Conservation (phyloP, 2,329 filamentous ascomycete genomes). For the Curvularia eragrostidis region DNA sequence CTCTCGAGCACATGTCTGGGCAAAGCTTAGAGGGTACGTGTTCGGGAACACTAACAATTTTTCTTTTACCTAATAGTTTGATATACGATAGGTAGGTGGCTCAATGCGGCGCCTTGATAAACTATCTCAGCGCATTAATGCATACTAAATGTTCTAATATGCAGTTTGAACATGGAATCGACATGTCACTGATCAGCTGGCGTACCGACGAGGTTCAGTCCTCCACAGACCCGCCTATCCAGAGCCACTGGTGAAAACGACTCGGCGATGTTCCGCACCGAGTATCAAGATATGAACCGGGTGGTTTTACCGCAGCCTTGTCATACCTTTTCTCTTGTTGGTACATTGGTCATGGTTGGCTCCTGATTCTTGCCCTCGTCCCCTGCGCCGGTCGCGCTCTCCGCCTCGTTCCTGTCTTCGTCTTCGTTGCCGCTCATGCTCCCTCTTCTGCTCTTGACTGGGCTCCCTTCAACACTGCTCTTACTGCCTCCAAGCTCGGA, state of each 20-base stretch:
- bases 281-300: background rate
- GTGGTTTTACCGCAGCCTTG: background rate
- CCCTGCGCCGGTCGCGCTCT: background rate
- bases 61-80: background rate
- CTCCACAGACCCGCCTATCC: background rate
- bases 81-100: background rate
- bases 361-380: background rate
- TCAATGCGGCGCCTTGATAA: background rate
- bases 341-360: background rate
- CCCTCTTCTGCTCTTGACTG: constrained; percentile 1
- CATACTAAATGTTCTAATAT: background rate
- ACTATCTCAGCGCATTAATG: background rate
- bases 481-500: constrained; percentile 1
- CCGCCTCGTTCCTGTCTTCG: background rate
- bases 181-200: background rate
- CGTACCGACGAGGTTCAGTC: too few species aligned
- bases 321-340: background rate
- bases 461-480: background rate
- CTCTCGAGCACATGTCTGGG: constrained; percentile 2
- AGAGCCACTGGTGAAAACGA: background rate
- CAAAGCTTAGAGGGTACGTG: constrained; percentile 2
- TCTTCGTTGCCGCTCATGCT: background rate
- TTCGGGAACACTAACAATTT: background rate
- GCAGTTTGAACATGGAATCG: background rate
- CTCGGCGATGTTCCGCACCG: background rate